phyloP scores from a whole-genome alignment of 2,329 filamentous ascomycete genomes.

The Diplodia seriata region DNA sequence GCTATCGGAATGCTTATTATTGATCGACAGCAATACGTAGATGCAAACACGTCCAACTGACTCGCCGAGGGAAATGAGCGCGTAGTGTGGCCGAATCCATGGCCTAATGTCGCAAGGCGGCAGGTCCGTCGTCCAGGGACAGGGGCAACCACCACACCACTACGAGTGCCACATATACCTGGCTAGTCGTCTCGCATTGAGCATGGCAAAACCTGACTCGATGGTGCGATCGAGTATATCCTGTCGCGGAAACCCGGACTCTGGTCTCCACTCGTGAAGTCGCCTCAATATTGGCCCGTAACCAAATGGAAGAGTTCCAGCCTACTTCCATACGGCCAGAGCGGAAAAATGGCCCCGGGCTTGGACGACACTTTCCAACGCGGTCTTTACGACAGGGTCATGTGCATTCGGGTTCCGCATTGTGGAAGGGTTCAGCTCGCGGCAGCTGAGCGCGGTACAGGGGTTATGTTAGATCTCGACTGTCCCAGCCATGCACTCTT shows the following conservation, averaged over 20 bases:
- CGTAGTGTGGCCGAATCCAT: background rate
- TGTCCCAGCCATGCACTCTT: too few relatives aligned
- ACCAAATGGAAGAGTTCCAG: background rate
- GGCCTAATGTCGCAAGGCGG: slow-evolving; percentile 6
- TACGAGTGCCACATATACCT: background rate
- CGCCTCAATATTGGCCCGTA: background rate
- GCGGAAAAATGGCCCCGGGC: background rate
- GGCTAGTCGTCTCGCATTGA: background rate
- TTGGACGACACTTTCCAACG: background rate
- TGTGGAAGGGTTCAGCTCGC: too few relatives aligned
- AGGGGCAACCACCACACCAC: background rate
- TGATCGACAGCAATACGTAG: slow-evolving; percentile 17
- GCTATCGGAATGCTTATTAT: slow-evolving; percentile 15
- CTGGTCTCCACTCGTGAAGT: background rate
- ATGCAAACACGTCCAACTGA: slow-evolving; percentile 1
- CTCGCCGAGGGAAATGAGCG: background rate
- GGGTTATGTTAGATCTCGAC: too few relatives aligned
- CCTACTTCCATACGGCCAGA: background rate
- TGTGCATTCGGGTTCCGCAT: background rate
- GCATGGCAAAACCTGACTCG: background rate
- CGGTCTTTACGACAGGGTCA: background rate
- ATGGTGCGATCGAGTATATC: background rate
- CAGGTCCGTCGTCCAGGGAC: background rate
- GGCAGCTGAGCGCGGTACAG: too few relatives aligned
- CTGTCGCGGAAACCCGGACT: too few relatives aligned